Conservation (phyloP, 768 basidiomycete species). For the Glaciozyma antarctica region DNA sequence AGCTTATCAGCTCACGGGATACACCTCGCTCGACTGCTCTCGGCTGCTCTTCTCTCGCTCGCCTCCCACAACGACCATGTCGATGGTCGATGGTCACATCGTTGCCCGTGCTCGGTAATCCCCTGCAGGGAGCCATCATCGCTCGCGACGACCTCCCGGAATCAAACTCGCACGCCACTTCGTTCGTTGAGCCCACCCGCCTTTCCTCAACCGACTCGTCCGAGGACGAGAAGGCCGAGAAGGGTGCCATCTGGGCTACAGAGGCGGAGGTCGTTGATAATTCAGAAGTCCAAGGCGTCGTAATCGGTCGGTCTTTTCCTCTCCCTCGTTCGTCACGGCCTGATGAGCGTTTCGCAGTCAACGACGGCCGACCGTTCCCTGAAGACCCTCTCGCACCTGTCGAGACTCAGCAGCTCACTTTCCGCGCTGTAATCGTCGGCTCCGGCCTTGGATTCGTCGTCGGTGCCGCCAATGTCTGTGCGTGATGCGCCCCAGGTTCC, state of each 20-base stretch:
- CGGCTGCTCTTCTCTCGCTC: too few species aligned
- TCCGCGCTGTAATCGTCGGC: conserved; percentile 37
- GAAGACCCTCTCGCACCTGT: background rate
- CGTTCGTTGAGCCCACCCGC: too few species aligned
- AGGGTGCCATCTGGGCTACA: too few species aligned
- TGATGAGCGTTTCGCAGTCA: background rate
- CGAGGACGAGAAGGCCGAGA: background rate
- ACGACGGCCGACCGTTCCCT: background rate
- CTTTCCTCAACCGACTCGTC: background rate
- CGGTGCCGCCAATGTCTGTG: conserved; percentile 47
- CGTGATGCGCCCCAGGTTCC: background rate
- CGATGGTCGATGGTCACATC: too few species aligned
- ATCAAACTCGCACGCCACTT: background rate
- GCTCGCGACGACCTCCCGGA: background rate
- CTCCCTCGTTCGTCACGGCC: too few species aligned
- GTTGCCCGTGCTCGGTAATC: background rate
- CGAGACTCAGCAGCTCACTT: conserved; percentile 14
- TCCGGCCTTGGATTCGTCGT: conserved; percentile 50
- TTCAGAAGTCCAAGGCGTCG: background rate
- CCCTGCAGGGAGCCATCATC: background rate
- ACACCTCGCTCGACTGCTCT: too few species aligned
- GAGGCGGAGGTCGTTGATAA: background rate
- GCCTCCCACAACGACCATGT: too few species aligned
- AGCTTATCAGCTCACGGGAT: too few species aligned
- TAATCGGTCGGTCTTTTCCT: background rate